These are phyloP conservation scores for Stenocarpella maydis DNA, from an alignment of 2,329 filamentous ascomycete species.

Conservation along the genomic window DNA sequence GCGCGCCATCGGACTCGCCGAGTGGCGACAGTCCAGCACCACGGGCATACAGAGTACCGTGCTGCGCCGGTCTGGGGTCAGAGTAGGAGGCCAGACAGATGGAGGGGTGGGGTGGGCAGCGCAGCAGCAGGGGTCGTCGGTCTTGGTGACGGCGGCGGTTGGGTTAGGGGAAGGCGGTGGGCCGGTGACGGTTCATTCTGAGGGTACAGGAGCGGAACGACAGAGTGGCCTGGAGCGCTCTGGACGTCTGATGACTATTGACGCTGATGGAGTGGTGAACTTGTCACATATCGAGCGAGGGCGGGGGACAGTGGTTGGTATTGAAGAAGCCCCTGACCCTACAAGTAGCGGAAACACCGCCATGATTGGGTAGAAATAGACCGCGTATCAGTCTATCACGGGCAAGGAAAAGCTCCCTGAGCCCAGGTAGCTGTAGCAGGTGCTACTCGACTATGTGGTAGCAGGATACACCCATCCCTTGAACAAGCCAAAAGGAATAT, in stretches of 20 bases:
- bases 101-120: too few relatives aligned
- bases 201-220: too few relatives aligned
- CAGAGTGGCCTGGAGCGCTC: background rate
- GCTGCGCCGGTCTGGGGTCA: too few relatives aligned
- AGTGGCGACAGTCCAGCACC: slow-evolving; percentile 8
- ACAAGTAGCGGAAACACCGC: background rate
- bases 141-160: too few relatives aligned
- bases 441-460: background rate
- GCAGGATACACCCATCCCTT: too few relatives aligned
- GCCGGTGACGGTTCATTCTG: too few relatives aligned
- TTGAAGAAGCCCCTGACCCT: background rate
- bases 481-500: too few relatives aligned
- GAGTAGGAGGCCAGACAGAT: too few relatives aligned
- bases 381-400: too few relatives aligned
- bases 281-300: background rate
- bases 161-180: background rate
- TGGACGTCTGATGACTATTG: background rate
- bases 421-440: background rate
- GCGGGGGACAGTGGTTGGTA: background rate
- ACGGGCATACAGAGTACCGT: too few relatives aligned
- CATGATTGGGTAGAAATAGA: background rate
- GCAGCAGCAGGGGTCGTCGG: too few relatives aligned
- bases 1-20: background rate
- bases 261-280: background rate
- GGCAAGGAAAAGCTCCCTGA: too few relatives aligned